phyloP scores from a whole-genome alignment of 805 yeast species.

The Candida peoriensis region DNA sequence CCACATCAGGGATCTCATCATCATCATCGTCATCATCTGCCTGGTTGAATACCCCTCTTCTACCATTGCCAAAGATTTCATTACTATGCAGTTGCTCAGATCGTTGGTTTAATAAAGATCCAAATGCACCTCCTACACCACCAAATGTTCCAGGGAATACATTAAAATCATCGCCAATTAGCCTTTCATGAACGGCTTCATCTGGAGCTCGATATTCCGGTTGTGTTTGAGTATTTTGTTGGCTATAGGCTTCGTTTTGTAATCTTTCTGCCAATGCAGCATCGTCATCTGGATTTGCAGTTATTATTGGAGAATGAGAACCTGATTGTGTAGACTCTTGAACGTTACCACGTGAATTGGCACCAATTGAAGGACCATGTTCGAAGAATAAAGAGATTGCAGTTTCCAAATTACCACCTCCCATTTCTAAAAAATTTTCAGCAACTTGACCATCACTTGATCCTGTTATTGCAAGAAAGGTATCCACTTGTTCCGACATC shows the following conservation, averaged over 20 bases:
- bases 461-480: conserved; percentile 82
- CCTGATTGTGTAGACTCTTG: conserved; percentile 4
- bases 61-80: conserved; percentile 28
- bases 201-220: conserved; percentile 75
- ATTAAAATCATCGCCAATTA: conserved; percentile 46
- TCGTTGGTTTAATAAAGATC: conserved; percentile 9
- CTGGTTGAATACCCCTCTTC: conserved; percentile 34
- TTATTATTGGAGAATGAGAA: conserved; percentile 2
- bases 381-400: conserved; percentile 86
- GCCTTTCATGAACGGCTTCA: conserved; percentile 71
- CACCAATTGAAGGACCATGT: conserved; percentile 36
- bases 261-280: conserved; percentile 56
- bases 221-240: neutral
- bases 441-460: conserved; percentile 65
- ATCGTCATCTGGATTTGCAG: conserved; percentile 27
- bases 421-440: conserved; percentile 68
- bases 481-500: conserved; percentile 50
- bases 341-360: conserved; percentile 4
- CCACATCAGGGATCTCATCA: conserved; percentile 24
- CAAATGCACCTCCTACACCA: conserved; percentile 32
- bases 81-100: no score
- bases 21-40: conserved; percentile 23
- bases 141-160: conserved; percentile 32
- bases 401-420: conserved; percentile 71
- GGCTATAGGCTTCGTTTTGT: conserved; percentile 54